Evolutionary conservation across 495 filamentous ascomycete genomes (phyloP), one percentile per base, ranked within the genome.

Genomic region (Cetradonia linearis): DNA sequence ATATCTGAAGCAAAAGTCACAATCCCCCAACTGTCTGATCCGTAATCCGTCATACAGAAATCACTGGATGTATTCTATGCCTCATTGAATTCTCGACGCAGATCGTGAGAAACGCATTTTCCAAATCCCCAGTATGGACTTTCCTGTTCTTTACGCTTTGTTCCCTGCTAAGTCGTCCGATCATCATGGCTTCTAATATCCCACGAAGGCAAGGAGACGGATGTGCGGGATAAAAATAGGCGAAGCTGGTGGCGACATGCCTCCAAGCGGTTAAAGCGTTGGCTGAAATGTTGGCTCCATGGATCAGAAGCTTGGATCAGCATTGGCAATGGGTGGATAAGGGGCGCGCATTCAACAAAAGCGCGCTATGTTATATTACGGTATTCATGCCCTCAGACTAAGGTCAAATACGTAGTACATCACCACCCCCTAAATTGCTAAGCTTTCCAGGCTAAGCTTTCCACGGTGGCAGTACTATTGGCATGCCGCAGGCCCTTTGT

Each of bases 191-290:
- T 58, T 37, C 50, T 30, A 53, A 30, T 30, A 34, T 23, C 5
- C 9, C 10, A 27, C 9, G 54, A 30, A 28, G 6, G 38, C 3
- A 42, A 14, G 33, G 23, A 38, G 14, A 38, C 10, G 4, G 31
- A 9, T 42, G 36, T 13, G 33, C 11, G 47, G 31, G 61, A 54
- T 63, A 63, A 63, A 63, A 63, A 59, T 63, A 63, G 56, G n/a
- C 14, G 44, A 34, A 34, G 54, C 13, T 50, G 55, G 61, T 60
- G 58, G 58, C 58, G 28, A 60, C 28, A 20, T 60, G 46, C 28
- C 46, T 40, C 34, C 56, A 60, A 52, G 58, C 58, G 58, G 58
- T 49, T 52, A 60, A 53, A 27, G 46, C 16, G 31, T 40, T 49
- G 58, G 58, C 31, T 60, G 36, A 28, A 37, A n/a, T n/a, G 27